phyloP scores from a whole-genome alignment of 78 protist genomes.

The Diacronema lutheri region DNA sequence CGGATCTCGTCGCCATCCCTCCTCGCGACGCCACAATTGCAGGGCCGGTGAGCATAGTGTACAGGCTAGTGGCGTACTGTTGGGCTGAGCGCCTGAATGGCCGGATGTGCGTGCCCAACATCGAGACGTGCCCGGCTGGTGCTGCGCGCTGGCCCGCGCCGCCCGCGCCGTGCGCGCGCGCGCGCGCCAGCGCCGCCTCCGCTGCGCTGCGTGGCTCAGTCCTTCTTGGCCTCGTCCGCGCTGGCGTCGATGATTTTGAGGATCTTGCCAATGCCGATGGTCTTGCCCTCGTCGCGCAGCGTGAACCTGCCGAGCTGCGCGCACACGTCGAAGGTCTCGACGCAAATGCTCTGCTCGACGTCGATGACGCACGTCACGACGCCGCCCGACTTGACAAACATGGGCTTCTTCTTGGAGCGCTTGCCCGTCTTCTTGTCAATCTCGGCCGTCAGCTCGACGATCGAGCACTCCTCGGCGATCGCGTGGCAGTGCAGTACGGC shows the following conservation, averaged over 20 bases:
- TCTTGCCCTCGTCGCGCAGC: constrained; percentile 83
- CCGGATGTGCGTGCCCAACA: too few species aligned
- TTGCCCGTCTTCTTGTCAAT: constrained; percentile 80
- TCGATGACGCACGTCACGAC: constrained; percentile 62
- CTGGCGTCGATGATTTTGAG: constrained; percentile 5
- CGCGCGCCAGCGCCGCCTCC: too few species aligned
- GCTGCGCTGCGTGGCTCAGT: too few species aligned
- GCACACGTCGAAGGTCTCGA: constrained; percentile 67
- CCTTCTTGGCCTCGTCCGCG: too few species aligned
- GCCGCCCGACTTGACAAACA: constrained; percentile 68
- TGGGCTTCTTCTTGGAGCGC: constrained; percentile 68
- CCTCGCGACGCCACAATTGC: too few species aligned
- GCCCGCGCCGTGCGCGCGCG: too few species aligned
- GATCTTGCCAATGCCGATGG: constrained; percentile 71
- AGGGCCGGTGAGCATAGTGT: too few species aligned
- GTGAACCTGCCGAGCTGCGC: constrained; percentile 92
- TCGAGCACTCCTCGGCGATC: constrained; percentile 19
- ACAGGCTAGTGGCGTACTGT: too few species aligned
- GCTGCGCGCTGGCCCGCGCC: too few species aligned
- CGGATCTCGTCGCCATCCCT: too few species aligned
- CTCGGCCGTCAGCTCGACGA: constrained; percentile 36
- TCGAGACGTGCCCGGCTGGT: too few species aligned
- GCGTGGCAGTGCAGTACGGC: constrained; percentile 13
- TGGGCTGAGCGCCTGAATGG: too few species aligned
- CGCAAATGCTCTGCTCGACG: constrained; percentile 57